Base-by-base conservation (phyloP, 148 eudicot genomes). In the Bassia scoparia region DNA sequence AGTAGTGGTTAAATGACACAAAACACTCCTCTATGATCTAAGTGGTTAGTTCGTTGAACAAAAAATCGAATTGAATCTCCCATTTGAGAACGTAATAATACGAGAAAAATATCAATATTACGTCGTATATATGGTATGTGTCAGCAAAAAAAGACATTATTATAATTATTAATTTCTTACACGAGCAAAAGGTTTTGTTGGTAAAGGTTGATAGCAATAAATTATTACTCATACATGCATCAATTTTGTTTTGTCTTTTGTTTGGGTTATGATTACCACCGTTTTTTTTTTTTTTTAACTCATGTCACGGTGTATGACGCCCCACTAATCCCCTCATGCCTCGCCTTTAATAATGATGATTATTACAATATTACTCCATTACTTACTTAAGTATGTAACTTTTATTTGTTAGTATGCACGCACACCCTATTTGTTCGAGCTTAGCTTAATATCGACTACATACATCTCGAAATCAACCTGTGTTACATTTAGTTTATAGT, bases 231-330 rank as follows among this genome's bases (percentile, higher is more conserved):
- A n/a, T n/a, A n/a, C n/a, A n/a, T n/a, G 8, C 29, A 5, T 3
- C 4, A 5, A 8, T 21, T 20, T 8, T 23, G 0, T 29, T 70
- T 70, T 76, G 69, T 70, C 79, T 21, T 29, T 38, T 49, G 33
- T 69, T 61, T 34, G 48, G 14, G 70, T 21, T 76, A 70, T 43
- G 70, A 77, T 77, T 63, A 48, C 52, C 61, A 76, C 15, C 31
- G 29, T n/a, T 15, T 16, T 12, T 38, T 64, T 24, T 16, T 34
- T 62, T 62, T 16, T 29, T 61, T 31, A 21, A 38, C 66, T 29
- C 34, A 38, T 7, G 23, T 72, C 67, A 60, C 75, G 56, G 38
- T 13, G 31, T 58, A 29, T 41, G 74, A 71, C 66, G 21, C 66
- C 53, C 54, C 74, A 24, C 67, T 62, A 35, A 9, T 34, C 0